Evolutionary conservation across 352 stramenopile species (phyloP), one percentile per base, ranked within the genome.

Genomic region (Paralagenidium karlingii): DNA sequence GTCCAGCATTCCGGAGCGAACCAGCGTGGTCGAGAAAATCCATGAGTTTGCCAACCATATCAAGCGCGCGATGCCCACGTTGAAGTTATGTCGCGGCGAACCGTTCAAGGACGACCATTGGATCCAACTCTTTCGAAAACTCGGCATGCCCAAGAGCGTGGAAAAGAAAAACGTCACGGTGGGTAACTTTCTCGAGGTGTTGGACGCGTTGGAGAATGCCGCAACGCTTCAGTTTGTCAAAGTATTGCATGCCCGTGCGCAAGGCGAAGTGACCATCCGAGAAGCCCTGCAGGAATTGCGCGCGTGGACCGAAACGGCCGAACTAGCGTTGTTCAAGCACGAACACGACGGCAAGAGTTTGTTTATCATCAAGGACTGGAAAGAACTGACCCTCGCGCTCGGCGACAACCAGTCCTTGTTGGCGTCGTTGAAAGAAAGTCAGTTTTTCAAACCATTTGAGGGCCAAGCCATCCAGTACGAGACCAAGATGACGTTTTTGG

Each of bases 51-150:
- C 74, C 15, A 82, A 69, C 3, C 62, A 63, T 25, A 80, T 96
- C 27, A 94, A 94, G 59, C 65, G 78, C 34, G 75, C 84, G 0
- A 88, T 96, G 58, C 88, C 90, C 0, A 73, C 81, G 3, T 70
- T 98, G 19, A 98, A 97, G 55, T 82, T 96, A 29, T 97, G 85
- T 47, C 69, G 85, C 3, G 86, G 92, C 11, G 90, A 98, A 39
- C 80, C 86, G 12, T 98, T 97, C 55, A 96, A 97, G 45, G 90
- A 97, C 41, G 92, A 97, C 45, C 92, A 98, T 53, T 98, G 92
- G 92, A 90, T 69, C 0, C 77, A 94, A 44, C 67, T 97, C 26
- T 84, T 98, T 31, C 67, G 79, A 12, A 96, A 97, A 28, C 68
- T 98, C 1, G 73, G 82, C 1, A 63, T 98, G 22, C 73, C 89